phyloP scores from a whole-genome alignment of 805 yeast genomes.

The Metschnikowia matae region DNA sequence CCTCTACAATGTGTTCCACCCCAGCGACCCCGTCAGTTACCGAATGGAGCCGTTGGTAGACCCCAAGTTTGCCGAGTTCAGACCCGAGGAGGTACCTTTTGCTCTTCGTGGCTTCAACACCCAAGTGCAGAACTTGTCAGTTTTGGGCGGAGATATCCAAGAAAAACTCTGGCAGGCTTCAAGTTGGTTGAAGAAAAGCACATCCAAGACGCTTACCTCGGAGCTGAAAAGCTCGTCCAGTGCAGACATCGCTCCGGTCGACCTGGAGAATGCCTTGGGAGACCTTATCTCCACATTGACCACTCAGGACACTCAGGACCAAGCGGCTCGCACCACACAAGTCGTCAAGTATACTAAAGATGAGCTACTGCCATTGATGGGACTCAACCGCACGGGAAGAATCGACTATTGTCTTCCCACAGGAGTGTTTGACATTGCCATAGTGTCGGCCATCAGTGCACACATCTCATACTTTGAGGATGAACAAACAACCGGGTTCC shows the following conservation, averaged over 20 bases:
- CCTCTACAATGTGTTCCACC: conserved; percentile 79
- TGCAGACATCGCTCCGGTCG: conserved; percentile 5
- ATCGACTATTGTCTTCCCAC: conserved; percentile 78
- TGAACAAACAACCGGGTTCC: conserved; percentile 74
- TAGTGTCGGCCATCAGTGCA: conserved; percentile 78
- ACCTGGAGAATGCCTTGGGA: conserved; percentile 37
- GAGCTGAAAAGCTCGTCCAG: conserved; percentile 10
- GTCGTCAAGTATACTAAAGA: conserved; percentile 26
- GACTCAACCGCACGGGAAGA: conserved; percentile 68
- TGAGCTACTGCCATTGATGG: conserved; percentile 34
- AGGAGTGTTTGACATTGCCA: conserved; percentile 73
- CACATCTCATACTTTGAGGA: conserved; percentile 89
- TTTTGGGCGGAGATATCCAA: conserved; percentile 34
- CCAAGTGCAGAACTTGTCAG: conserved; percentile 41
- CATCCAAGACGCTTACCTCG: background rate
- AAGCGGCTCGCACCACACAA: conserved; percentile 18
- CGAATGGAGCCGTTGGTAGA: conserved; percentile 80
- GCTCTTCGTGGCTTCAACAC: conserved; percentile 50
- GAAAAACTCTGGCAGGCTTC: conserved; percentile 34
- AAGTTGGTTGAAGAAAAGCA: conserved; percentile 27
- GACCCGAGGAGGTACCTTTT: conserved; percentile 58
- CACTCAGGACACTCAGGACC: conserved; percentile 17
- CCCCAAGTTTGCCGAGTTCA: conserved; percentile 42
- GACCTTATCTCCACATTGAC: conserved; percentile 33
- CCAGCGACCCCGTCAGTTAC: conserved; percentile 89